Conservation (phyloP, 257 asterid genomes). For the Gardenia jasminoides region DNA sequence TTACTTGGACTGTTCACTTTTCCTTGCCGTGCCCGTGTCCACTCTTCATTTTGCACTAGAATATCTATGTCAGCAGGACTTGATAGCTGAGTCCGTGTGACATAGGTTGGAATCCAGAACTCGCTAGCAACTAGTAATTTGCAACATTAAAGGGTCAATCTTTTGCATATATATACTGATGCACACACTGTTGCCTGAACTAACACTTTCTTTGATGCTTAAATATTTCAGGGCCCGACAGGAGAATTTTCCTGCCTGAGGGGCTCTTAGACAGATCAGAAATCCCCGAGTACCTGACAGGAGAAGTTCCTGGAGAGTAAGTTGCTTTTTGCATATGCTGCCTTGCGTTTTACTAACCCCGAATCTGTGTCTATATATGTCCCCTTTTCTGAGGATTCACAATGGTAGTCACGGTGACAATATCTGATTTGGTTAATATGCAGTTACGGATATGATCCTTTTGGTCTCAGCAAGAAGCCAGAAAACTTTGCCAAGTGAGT, state of each 20-base stretch:
- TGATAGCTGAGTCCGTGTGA: no score
- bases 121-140: no score
- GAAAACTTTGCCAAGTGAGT: constrained; percentile 81
- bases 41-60: no score
- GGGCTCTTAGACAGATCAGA: constrained; percentile 95
- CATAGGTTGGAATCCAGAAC: no score
- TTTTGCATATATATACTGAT: background rate
- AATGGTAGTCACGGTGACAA: background rate
- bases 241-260: constrained; percentile 92
- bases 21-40: no score
- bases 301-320: constrained; percentile 98
- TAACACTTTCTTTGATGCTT: background rate
- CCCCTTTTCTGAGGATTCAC: background rate
- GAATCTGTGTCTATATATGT: background rate
- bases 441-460: constrained; percentile 98
- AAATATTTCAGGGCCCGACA: constrained; percentile 70
- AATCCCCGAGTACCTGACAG: constrained; percentile 88
- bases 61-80: no score
- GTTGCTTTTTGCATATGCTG: constrained; percentile 16
- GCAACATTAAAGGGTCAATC: background rate
- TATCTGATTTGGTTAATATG: constrained; percentile 12
- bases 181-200: background rate
- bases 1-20: no score
- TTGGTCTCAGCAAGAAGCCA: constrained; percentile 96
- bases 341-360: background rate